Evolutionary conservation across 2,329 filamentous ascomycete species (phyloP).

Genomic region (Aaosphaeria pasadenensis): DNA sequence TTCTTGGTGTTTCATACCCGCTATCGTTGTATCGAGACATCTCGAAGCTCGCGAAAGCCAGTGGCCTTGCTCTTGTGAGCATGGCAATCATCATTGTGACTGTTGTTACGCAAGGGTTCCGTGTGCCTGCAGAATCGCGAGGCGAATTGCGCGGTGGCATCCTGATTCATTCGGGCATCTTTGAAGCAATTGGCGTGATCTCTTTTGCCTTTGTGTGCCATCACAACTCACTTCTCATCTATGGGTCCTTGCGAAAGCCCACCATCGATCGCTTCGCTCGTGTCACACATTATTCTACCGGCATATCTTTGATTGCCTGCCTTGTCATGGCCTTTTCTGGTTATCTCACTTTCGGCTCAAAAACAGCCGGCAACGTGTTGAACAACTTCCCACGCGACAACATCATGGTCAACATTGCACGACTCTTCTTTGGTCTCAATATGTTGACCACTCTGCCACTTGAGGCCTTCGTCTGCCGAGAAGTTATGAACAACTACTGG

Average conservation of each 20-base stretch:
- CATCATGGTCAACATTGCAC: slow-evolving; percentile 88
- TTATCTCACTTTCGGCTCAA: slow-evolving; percentile 89
- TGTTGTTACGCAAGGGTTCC: slow-evolving; percentile 77
- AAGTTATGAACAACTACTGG: slow-evolving; percentile 90
- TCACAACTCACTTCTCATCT: slow-evolving; percentile 96
- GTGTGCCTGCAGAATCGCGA: slow-evolving; percentile 67
- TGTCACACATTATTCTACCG: slow-evolving; percentile 92
- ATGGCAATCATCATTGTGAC: slow-evolving; percentile 90
- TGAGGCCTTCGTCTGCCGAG: slow-evolving; percentile 95
- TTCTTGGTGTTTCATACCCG: slow-evolving; percentile 82
- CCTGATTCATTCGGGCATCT: slow-evolving; percentile 82
- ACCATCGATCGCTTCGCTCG: slow-evolving; percentile 92
- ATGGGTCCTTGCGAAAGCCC: slow-evolving; percentile 88
- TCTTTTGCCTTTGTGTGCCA: slow-evolving; percentile 84
- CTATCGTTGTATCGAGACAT: slow-evolving; percentile 94
- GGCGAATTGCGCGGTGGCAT: slow-evolving; percentile 69
- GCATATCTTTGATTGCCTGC: slow-evolving; percentile 87
- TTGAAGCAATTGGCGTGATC: slow-evolving; percentile 96
- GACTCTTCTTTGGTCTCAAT: slow-evolving; percentile 94
- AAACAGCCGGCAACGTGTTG: slow-evolving; percentile 90
- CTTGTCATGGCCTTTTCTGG: slow-evolving; percentile 83
- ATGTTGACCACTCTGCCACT: slow-evolving; percentile 97
- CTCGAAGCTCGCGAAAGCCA: slow-evolving; percentile 96
- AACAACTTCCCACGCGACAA: slow-evolving; percentile 96
- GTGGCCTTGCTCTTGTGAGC: slow-evolving; percentile 85